A percentile compares a stretch with the other conserved stretches of the same genome.
phyloP scores from a whole-genome alignment of 1,284 basidiomycete genomes.

The Moesziomyces parantarcticus region DNA sequence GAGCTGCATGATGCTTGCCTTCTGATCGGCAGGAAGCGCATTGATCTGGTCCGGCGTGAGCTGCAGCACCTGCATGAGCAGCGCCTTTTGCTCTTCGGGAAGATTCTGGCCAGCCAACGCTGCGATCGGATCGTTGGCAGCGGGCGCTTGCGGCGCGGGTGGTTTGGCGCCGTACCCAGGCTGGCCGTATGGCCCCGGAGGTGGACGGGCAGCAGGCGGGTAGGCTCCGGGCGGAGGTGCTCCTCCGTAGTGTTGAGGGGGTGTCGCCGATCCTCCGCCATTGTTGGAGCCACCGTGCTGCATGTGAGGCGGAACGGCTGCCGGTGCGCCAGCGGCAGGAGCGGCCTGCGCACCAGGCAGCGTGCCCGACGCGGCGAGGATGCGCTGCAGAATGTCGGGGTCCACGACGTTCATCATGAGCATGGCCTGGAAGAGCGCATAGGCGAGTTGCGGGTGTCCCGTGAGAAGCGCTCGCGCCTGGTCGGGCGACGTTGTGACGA shows the following conservation, averaged over 20 bases:
- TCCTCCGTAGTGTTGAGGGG: constrained; percentile 38
- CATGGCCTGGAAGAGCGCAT: constrained; percentile 95
- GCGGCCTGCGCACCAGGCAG: constrained; percentile 13
- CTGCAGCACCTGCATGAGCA: constrained; percentile 78
- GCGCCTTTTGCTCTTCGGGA: constrained; percentile 58
- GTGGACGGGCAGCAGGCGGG: constrained; percentile 21
- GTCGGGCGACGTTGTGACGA: constrained; percentile 89
- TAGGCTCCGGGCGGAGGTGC: constrained; percentile 15
- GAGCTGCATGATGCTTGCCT: constrained; percentile 81
- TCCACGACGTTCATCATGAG: constrained; percentile 95
- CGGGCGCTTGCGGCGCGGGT: constrained; percentile 16
- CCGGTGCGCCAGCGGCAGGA: constrained; percentile 6
- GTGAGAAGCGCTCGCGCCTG: constrained; percentile 84
- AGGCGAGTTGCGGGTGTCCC: constrained; percentile 89
- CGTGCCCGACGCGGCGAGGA: constrained; percentile 59
- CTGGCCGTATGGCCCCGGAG: constrained; percentile 31
- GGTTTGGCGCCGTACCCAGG: constrained; percentile 19
- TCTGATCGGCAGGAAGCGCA: constrained; percentile 82
- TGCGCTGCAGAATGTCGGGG: constrained; percentile 79
- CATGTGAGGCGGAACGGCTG: constrained; percentile 39
- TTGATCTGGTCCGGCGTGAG: constrained; percentile 89
- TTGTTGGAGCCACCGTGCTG: constrained; percentile 17
- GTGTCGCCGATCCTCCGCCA: constrained; percentile 32
- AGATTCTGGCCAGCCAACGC: constrained; percentile 47
- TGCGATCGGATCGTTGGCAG: constrained; percentile 44